These are phyloP conservation scores for Ramaria rubella DNA, from an alignment of 768 basidiomycete genomes.

Conservation along the genomic window DNA sequence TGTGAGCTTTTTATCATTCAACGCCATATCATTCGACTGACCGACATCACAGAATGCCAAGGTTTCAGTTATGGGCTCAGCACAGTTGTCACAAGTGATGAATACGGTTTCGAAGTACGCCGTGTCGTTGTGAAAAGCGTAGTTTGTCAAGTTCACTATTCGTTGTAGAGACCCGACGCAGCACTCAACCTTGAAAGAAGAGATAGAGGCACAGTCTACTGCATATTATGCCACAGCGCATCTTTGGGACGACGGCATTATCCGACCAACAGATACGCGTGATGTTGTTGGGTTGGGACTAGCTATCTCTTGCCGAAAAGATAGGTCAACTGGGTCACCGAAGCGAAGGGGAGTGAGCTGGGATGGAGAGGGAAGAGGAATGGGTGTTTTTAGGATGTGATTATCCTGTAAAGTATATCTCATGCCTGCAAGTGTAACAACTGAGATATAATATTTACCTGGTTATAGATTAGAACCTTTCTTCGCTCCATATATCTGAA, in stretches of 20 bases:
- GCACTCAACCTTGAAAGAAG: conserved; percentile 63
- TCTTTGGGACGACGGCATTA: conserved; percentile 93
- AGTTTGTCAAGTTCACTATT: not conserved
- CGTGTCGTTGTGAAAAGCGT: not conserved
- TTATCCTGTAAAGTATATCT: not conserved
- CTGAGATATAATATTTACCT: no score
- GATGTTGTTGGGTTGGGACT: conserved; percentile 86
- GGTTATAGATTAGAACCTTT: no score
- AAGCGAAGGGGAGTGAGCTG: conserved; percentile 8
- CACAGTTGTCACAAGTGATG: conserved; percentile 92
- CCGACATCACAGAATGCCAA: conserved; percentile 64
- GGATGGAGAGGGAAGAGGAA: conserved; percentile 55
- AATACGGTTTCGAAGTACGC: conserved; percentile 73
- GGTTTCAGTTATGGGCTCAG: conserved; percentile 93
- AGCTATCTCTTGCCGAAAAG: conserved; percentile 54
- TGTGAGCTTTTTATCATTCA: conserved; percentile 37
- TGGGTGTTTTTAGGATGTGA: conserved; percentile 88
- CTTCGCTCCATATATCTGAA: no score
- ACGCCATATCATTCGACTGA: conserved; percentile 3
- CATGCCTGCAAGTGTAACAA: no score
- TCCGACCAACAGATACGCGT: conserved; percentile 82
- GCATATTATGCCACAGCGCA: conserved; percentile 85
- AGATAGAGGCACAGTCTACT: conserved; percentile 85
- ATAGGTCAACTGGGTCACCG: not conserved
- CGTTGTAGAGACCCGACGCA: conserved; percentile 70